Percentiles rank a stretch among this genome's conserved stretches.
These are phyloP conservation scores for Bruguiera hainesii DNA, from an alignment of 441 rosid genomes.

Conservation along the genomic window DNA sequence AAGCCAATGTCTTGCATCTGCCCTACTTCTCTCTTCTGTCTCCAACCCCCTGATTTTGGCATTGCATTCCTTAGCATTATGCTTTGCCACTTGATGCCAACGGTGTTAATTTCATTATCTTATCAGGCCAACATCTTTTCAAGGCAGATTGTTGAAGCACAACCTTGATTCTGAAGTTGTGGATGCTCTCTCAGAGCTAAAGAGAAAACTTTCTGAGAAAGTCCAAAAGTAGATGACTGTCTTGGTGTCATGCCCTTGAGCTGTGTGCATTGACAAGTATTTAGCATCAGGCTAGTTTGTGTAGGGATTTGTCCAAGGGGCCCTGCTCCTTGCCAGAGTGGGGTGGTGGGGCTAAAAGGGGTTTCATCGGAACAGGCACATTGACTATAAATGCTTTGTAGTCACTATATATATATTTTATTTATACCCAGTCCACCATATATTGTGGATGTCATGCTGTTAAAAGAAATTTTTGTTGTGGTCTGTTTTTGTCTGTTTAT, in stretches of 20 bases:
- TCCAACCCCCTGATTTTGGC: not conserved
- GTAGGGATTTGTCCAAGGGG: too few relatives aligned
- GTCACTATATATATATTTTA: too few relatives aligned
- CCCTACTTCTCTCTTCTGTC: not conserved
- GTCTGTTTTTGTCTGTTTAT: too few relatives aligned
- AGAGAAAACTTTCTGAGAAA: slow-evolving; percentile 55
- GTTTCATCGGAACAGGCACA: too few relatives aligned
- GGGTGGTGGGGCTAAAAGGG: too few relatives aligned
- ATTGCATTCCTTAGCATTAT: not conserved
- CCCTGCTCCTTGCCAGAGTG: too few relatives aligned
- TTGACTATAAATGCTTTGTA: too few relatives aligned
- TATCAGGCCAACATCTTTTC: slow-evolving; percentile 65
- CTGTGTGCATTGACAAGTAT: too few relatives aligned
- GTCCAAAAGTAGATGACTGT: slow-evolving; percentile 24
- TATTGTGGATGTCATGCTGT: too few relatives aligned
- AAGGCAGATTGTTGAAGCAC: slow-evolving; percentile 74
- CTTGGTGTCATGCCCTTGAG: not conserved
- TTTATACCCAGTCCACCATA: too few relatives aligned
- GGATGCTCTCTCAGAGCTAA: slow-evolving; percentile 68
- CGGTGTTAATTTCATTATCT: not conserved
- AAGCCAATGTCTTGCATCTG: not conserved
- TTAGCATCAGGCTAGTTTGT: too few relatives aligned
- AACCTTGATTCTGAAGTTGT: slow-evolving; percentile 80
- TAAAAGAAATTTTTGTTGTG: too few relatives aligned
- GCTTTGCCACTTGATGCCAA: not conserved